Conservation (phyloP, 495 filamentous ascomycete genomes). For the Podospora sp. region DNA sequence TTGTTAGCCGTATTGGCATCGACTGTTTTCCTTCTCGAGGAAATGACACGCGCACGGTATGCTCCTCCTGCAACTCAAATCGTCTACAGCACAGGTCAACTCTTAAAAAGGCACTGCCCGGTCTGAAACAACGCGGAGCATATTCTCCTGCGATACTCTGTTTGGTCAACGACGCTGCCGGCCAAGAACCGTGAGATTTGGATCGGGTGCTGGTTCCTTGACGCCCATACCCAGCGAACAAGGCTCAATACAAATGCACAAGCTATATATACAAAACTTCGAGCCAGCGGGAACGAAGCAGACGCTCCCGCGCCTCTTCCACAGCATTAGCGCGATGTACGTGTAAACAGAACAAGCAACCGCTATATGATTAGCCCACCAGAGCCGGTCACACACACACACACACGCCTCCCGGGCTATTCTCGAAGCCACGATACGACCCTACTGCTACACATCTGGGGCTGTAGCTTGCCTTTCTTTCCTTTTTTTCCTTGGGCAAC, state of each 20-base stretch:
- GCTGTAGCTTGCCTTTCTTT: background rate
- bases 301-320: background rate
- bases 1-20: no score
- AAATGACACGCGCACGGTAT: no score
- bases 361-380: background rate
- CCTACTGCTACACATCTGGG: no score
- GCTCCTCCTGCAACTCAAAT: no score
- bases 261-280: background rate
- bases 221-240: background rate
- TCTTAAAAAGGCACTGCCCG: no score
- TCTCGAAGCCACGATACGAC: no score
- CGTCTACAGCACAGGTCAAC: no score
- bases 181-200: background rate
- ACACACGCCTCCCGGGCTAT: background rate
- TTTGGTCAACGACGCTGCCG: no score
- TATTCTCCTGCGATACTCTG: no score
- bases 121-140: no score
- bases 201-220: background rate
- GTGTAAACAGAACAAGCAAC: background rate
- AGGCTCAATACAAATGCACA: background rate
- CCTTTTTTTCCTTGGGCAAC: no score
- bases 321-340: background rate
- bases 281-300: background rate
- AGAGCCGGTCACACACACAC: background rate
- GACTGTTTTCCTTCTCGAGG: no score